Conservation (phyloP, 164 flowering plant genomes). For the Nelumbo lutea region DNA sequence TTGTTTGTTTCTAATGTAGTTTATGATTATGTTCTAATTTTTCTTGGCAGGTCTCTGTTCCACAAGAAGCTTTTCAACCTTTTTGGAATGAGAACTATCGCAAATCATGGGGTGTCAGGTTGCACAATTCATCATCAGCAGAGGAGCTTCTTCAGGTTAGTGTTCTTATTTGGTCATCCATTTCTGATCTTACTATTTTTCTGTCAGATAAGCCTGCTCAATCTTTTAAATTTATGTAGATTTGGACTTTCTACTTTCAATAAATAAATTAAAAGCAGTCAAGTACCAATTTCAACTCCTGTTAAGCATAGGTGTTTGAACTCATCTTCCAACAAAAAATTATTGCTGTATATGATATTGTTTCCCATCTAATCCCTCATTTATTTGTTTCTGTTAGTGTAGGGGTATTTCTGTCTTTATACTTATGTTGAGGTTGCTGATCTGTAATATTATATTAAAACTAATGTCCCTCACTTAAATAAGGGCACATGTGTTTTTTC, state of each 20-base stretch:
- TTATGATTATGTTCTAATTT: background rate
- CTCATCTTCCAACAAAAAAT: background rate
- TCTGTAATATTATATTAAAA: no score
- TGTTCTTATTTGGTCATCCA: slow-evolving; percentile 1
- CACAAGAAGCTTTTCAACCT: slow-evolving; percentile 59
- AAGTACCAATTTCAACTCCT: background rate
- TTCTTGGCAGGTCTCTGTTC: slow-evolving; percentile 53
- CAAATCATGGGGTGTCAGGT: slow-evolving; percentile 58
- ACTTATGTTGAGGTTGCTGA: no score
- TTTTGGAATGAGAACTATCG: slow-evolving; percentile 61
- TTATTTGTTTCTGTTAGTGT: no score
- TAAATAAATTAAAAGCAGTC: background rate
- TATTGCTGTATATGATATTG: no score
- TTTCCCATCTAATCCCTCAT: no score
- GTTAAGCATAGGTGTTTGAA: background rate
- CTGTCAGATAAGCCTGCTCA: background rate
- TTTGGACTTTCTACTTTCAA: background rate
- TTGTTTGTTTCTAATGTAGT: background rate
- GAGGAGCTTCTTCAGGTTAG: slow-evolving; percentile 69
- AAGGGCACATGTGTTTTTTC: no score
- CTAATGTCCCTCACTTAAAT: no score
- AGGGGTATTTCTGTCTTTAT: no score
- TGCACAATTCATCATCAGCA: slow-evolving; percentile 46
- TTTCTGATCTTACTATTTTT: background rate
- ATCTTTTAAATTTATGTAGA: background rate